These are phyloP conservation scores for Daedalea quercina DNA, from an alignment of 768 basidiomycete genomes.

Conservation along the genomic window DNA sequence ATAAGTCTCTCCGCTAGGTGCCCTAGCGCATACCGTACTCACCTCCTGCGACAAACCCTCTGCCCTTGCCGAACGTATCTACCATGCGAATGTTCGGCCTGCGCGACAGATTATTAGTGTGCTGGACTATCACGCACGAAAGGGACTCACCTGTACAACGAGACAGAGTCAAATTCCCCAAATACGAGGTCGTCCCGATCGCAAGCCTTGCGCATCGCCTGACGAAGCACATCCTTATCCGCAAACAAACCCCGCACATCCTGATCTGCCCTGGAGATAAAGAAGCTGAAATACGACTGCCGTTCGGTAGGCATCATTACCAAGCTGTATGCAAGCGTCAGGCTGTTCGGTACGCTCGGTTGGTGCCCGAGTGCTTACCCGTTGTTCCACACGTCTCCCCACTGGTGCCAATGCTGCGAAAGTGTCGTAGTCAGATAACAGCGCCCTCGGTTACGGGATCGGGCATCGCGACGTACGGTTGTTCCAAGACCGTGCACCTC, in stretches of 20 bases:
- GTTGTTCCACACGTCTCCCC: not conserved
- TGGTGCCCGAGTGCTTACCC: not conserved
- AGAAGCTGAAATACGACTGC: not conserved
- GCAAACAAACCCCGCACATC: not conserved
- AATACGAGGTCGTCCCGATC: not conserved
- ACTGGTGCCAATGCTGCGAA: not conserved
- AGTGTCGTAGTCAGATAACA: not conserved
- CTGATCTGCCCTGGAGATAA: not conserved
- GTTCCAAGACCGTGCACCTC: not conserved
- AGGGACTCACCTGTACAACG: too few species aligned
- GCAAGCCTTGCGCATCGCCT: not conserved
- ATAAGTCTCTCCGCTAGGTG: not conserved
- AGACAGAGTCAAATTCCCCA: not conserved
- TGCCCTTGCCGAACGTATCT: constrained; percentile 31
- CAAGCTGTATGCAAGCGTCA: not conserved
- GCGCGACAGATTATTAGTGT: not conserved
- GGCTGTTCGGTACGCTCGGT: too few species aligned
- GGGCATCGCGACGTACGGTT: not conserved
- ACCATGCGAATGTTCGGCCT: constrained; percentile 46
- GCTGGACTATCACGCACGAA: not conserved
- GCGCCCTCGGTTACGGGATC: not conserved
- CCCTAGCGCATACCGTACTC: not conserved
- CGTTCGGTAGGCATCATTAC: not conserved
- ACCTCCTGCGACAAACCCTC: constrained; percentile 45
- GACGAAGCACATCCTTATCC: not conserved